Evolutionary conservation across 345 rosid species (phyloP).

Genomic region (Anacardium occidentale): DNA sequence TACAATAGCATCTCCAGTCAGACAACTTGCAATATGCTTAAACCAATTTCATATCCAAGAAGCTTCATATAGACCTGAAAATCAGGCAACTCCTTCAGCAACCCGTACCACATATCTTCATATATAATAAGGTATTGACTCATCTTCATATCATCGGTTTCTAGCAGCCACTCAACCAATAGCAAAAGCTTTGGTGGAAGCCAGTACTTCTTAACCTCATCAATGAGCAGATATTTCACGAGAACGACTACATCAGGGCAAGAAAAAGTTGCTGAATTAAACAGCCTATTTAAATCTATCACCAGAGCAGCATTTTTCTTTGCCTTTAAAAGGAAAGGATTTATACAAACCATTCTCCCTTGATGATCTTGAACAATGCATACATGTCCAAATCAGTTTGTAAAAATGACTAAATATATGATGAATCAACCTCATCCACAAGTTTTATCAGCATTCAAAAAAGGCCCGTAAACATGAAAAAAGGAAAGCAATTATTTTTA

Average conservation of each 20-base stretch:
- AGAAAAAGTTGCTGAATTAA: not conserved
- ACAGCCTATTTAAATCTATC: not conserved
- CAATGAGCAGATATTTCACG: not conserved
- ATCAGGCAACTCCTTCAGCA: not conserved
- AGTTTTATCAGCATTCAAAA: not conserved
- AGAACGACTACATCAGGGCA: not conserved
- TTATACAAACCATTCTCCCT: not conserved
- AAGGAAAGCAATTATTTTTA: not conserved
- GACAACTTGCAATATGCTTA: not conserved
- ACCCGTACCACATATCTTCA: not conserved
- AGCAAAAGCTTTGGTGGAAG: not conserved
- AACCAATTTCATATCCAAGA: not conserved
- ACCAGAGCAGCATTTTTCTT: not conserved
- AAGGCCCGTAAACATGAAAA: not conserved
- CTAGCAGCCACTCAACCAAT: not conserved
- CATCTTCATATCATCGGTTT: not conserved
- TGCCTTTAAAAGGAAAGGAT: not conserved
- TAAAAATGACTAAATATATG: not conserved
- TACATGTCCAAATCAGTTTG: not conserved
- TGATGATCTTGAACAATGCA: not conserved
- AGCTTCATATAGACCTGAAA: not conserved
- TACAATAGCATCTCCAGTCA: not conserved
- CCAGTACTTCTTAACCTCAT: not conserved
- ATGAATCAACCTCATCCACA: not conserved
- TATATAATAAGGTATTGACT: not conserved